Evolutionary conservation across 352 stramenopile species (phyloP).

Genomic region (Blastocystis sp.): DNA sequence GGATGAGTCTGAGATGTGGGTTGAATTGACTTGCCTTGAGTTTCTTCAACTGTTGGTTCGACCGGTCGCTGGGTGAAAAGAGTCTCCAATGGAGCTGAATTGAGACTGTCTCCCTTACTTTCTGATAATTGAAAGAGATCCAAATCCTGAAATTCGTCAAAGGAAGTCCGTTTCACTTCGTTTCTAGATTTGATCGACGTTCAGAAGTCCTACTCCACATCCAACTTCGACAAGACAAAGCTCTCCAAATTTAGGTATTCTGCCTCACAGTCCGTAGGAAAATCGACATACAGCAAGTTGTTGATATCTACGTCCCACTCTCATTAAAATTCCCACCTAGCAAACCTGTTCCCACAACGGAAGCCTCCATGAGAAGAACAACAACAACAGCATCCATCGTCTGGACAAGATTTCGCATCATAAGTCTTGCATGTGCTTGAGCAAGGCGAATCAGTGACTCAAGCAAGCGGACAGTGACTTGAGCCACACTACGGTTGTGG

Average conservation of each 20-base stretch:
- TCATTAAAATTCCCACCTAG: not conserved
- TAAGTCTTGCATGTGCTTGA: conserved; percentile 66
- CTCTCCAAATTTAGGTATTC: conserved; percentile 52
- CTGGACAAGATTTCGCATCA: conserved; percentile 58
- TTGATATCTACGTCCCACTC: conserved; percentile 7
- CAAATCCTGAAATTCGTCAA: not conserved
- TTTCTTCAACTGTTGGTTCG: not conserved
- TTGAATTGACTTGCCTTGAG: not conserved
- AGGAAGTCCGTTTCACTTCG: not conserved
- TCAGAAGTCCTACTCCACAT: not conserved
- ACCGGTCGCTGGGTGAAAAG: not conserved
- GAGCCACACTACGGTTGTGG: conserved; percentile 64
- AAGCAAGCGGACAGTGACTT: conserved; percentile 66
- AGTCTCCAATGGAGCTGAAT: not conserved
- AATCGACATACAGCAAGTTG: conserved; percentile 53
- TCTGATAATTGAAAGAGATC: not conserved
- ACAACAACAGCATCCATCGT: conserved; percentile 47
- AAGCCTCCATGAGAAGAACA: conserved; percentile 55
- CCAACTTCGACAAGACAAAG: not conserved
- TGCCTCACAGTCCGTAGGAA: conserved; percentile 34
- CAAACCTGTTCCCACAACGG: conserved; percentile 37
- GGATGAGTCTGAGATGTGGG: not conserved
- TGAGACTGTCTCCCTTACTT: not conserved
- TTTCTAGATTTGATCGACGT: not conserved
- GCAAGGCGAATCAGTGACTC: conserved; percentile 67